Base-by-base conservation (phyloP, 2,329 filamentous ascomycete species). In the Cordyceps pruinosa region DNA sequence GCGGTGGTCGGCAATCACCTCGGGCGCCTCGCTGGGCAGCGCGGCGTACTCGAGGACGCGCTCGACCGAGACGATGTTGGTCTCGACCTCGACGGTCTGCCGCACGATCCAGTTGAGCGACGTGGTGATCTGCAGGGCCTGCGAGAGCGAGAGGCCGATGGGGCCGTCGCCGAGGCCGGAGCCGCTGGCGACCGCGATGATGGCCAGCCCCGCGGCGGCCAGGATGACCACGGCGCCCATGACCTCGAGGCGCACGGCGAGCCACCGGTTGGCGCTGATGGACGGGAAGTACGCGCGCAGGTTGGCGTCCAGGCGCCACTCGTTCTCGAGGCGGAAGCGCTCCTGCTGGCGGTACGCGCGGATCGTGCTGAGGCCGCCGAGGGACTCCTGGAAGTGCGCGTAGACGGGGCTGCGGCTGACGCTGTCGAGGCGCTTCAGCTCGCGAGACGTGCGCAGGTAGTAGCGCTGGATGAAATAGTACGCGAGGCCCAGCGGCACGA, bases 31-130 rank as follows among this genome's bases (percentile, higher is more conserved):
- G 71, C 88, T 94, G 26, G 93, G 92, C 61, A 99, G 81, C 51
- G 83, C 82, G 58, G 93, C 90, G 74, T 99, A 99, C 73, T 99
- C 95, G 50, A 99, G 85, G 48, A 99, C 92, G 68, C 94, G 88
- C 79, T 99, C 94, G 37, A 99, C 94, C 10, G 93, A 96, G 46
- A 99, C 93, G 67, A 99, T 99, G 73, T 99, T 99, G n/a, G 93
- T 97, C 78, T 99, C 95, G n/a, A 99, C 94, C 73, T 99, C 95
- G 34, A 99, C 94, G 0, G 92, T 97, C 74, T 99, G 94, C 59
- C 95, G 86, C 52, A 99, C 94, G 67, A 99, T 97, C 94, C 94
- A 99, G 77, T 97, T 99, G 66, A 99, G 82, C 35, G 92, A 96
- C 64, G 93, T 89, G 1, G 94, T 99, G 68, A 99, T 97, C 75